These are phyloP conservation scores for Lagenidium sp. DNA, from an alignment of 352 stramenopile species.

Conservation along the genomic window DNA sequence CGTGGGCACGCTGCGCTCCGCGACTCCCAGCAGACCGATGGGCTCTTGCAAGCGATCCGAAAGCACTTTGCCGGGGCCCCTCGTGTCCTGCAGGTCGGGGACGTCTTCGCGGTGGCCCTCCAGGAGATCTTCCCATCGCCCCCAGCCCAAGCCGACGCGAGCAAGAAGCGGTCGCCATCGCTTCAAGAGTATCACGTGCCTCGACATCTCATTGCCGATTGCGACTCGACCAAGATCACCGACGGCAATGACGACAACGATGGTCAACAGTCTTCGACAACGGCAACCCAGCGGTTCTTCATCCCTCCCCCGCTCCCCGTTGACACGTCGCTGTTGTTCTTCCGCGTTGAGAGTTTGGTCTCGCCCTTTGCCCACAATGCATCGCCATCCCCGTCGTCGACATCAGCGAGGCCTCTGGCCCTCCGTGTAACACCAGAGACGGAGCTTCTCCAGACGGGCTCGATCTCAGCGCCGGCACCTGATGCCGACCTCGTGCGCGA, in stretches of 20 bases:
- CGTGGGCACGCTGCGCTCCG: conserved; percentile 43
- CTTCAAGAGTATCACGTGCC: too few relatives aligned
- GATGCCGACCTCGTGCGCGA: conserved; percentile 45
- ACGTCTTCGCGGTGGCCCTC: conserved; percentile 60
- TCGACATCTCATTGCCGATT: too few relatives aligned
- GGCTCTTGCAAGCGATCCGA: conserved; percentile 50
- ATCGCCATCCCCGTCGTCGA: too few relatives aligned
- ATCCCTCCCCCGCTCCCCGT: conserved; percentile 41
- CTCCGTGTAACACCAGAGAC: conserved; percentile 49
- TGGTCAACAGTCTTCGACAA: neutral
- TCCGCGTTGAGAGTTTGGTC: conserved; percentile 60
- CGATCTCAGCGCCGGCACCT: conserved; percentile 32
- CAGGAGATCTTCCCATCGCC: conserved; percentile 28
- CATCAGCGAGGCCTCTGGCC: too few relatives aligned
- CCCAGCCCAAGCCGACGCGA: conserved; percentile 25
- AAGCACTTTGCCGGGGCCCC: conserved; percentile 39
- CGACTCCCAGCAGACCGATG: conserved; percentile 40
- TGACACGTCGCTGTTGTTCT: conserved; percentile 68
- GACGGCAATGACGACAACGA: neutral
- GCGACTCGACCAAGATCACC: too few relatives aligned
- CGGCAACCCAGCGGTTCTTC: conserved; percentile 5
- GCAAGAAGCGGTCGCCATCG: conserved; percentile 14
- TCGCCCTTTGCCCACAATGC: too few relatives aligned
- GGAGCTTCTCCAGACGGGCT: conserved; percentile 55
- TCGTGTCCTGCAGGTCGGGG: conserved; percentile 53